These are phyloP conservation scores for Trichophyton rubrum DNA, from an alignment of 2,329 filamentous ascomycete species.

Conservation along the genomic window DNA sequence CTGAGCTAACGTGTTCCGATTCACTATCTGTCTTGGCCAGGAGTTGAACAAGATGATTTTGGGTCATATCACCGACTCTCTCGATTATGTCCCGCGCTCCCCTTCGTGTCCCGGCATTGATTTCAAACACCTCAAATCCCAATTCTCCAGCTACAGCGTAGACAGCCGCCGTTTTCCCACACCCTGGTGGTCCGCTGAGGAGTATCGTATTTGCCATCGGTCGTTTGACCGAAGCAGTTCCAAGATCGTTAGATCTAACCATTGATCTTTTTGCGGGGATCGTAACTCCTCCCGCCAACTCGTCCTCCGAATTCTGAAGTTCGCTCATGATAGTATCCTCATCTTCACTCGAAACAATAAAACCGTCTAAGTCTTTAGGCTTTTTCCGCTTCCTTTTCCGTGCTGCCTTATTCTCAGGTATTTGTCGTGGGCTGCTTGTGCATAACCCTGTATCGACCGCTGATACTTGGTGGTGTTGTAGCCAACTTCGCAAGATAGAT, in stretches of 20 bases:
- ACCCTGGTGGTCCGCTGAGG: slow-evolving; percentile 77
- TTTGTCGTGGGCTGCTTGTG: slow-evolving; percentile 16
- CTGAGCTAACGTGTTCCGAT: slow-evolving; percentile 23
- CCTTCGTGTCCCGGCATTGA: slow-evolving; percentile 70
- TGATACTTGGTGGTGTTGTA: slow-evolving; percentile 61
- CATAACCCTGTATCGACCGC: slow-evolving; percentile 51
- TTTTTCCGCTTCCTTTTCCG: slow-evolving; percentile 49
- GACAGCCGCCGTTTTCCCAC: slow-evolving; percentile 84
- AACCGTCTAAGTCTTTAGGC: slow-evolving; percentile 60
- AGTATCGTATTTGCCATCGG: slow-evolving; percentile 62
- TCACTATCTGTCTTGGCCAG: slow-evolving; percentile 19
- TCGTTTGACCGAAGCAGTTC: slow-evolving; percentile 27
- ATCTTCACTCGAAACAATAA: slow-evolving; percentile 67
- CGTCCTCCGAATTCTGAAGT: slow-evolving; percentile 43
- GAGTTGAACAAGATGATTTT: slow-evolving; percentile 74
- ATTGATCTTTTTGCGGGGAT: slow-evolving; percentile 27
- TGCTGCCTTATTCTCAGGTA: slow-evolving; percentile 21
- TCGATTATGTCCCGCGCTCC: slow-evolving; percentile 85
- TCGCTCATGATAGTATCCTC: slow-evolving; percentile 59
- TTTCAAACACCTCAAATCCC: slow-evolving; percentile 88
- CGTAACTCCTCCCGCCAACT: slow-evolving; percentile 30
- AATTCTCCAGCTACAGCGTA: slow-evolving; percentile 87
- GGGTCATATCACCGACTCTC: slow-evolving; percentile 90
- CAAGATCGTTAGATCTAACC: slow-evolving; percentile 29
- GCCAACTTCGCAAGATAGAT: slow-evolving; percentile 63